Evolutionary conservation across 164 flowering plant species (phyloP), one percentile per base, ranked within the genome.

Genomic region (Umbellularia californica): DNA sequence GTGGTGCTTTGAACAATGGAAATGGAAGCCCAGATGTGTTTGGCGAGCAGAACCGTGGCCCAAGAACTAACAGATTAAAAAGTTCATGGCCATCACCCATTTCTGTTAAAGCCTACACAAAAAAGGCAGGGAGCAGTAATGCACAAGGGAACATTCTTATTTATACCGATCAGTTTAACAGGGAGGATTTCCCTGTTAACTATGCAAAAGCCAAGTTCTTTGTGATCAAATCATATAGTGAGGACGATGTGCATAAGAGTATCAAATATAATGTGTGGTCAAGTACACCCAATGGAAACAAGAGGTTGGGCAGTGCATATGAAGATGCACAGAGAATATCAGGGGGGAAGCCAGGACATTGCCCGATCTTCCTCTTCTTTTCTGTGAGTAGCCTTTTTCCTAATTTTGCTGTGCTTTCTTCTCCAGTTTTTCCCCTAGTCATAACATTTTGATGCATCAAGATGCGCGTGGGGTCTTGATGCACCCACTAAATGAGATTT

Each of bases 241-340:
- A 94, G 81, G 98, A 92, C 83, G 97, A 94, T 83, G 93, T 94
- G 24, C 98, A 94, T 76, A 94, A 94, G 81, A 92, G 98, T 78
- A 87, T 92, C 70, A 94, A 94, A 71, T 94, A 94, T 68, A 87
- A 83, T 82, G 94, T 94, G 22, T 94, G 97, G 97, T 89, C 98
- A 58, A 89, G 94, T 73, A 94, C 97, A 23, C 91, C 91, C 22
- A 89, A 87, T 77, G 98, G 98, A 50, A 92, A 94, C 83, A 92
- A 90, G 88, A 90, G 92, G 84, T 82, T 94, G 76, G 83, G 85
- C 22, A 79, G 73, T 78, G 93, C 95, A n/a, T 90, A 83, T 80
- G 90, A 87, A 70, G 91, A 88, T 80, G 92, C 95, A 20, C 89
- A 82, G 77, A 85, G 78, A 78, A 74, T 86, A 74, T 85, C 83